Percentiles rank a stretch among this genome's conserved stretches.
Conservation (phyloP, 2,329 filamentous ascomycete genomes). For the Hypoxylon sp. region DNA sequence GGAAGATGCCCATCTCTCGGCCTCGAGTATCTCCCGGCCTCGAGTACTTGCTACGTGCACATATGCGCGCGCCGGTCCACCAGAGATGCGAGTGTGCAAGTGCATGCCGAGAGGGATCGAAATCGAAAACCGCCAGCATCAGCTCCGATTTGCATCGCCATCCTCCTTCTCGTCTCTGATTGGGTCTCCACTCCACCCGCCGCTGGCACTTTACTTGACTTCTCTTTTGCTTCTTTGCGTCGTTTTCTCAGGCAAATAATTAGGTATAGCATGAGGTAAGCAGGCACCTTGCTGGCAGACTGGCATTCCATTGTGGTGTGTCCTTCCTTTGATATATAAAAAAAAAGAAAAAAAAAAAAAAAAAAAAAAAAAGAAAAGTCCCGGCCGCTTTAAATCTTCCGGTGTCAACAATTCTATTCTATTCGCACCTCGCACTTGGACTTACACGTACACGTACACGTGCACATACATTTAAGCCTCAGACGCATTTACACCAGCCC, state of each 20-base stretch:
- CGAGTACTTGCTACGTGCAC: conserved; percentile 31
- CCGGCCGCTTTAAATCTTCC: conserved; percentile 40
- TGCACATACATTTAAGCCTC: not conserved
- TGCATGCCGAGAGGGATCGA: conserved; percentile 35
- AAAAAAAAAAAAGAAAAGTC: conserved; percentile 27
- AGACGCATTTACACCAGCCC: not conserved
- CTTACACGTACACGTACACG: not conserved
- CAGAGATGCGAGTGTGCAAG: not conserved
- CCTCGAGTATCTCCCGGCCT: conserved; percentile 32
- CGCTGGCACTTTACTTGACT: conserved; percentile 31
- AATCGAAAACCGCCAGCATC: conserved; percentile 10
- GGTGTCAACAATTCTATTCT: conserved; percentile 39
- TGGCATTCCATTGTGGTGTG: conserved; percentile 10
- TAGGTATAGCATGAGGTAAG: conserved; percentile 23
- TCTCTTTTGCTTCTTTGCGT: conserved; percentile 23
- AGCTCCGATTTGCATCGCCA: conserved; percentile 19
- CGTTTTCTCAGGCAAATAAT: conserved; percentile 31
- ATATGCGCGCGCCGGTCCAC: conserved; percentile 13
- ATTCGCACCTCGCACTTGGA: conserved; percentile 41
- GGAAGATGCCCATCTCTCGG: conserved; percentile 29
- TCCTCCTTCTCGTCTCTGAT: conserved; percentile 35
- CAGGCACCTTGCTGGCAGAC: conserved; percentile 15
- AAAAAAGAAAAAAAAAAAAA: not conserved
- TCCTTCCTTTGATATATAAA: not conserved
- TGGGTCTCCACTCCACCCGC: conserved; percentile 40